Conservation (phyloP, 2,329 filamentous ascomycete genomes). For the Verticillium nubilum region DNA sequence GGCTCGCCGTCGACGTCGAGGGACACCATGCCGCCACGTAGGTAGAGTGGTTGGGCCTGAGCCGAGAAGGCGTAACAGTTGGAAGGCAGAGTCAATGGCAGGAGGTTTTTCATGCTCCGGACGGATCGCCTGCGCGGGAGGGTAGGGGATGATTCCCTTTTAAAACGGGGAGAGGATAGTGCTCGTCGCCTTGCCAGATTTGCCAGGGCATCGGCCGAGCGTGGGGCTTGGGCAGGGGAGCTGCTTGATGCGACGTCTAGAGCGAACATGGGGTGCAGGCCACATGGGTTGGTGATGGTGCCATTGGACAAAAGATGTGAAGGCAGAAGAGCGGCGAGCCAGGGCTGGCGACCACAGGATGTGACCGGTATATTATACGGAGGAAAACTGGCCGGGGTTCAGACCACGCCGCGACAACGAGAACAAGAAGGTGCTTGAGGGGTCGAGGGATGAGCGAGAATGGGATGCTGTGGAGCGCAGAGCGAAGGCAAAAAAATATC, state of each 20-base stretch:
- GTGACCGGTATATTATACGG: constrained; percentile 4
- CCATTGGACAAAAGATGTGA: constrained; percentile 10
- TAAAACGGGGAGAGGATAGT: constrained; percentile 11
- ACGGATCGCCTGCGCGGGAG: constrained; percentile 26
- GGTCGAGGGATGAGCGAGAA: neutral
- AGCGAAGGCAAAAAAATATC: neutral
- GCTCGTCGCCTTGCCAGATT: constrained; percentile 10
- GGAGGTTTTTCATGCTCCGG: constrained; percentile 31
- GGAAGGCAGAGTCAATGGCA: constrained; percentile 28
- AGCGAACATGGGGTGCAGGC: constrained; percentile 14
- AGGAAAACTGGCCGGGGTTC: neutral
- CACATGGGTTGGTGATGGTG: constrained; percentile 11
- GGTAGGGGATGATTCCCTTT: constrained; percentile 12
- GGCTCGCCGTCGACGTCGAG: constrained; percentile 14
- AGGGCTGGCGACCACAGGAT: neutral
- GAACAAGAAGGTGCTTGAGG: neutral
- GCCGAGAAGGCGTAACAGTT: constrained; percentile 5
- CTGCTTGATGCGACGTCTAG: constrained; percentile 12
- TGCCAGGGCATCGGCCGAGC: constrained; percentile 8
- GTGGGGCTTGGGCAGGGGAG: constrained; percentile 12
- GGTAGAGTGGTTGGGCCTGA: constrained; percentile 1
- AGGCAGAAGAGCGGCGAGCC: neutral
- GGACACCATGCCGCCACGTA: constrained; percentile 1
- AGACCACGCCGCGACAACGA: neutral
- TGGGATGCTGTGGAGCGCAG: neutral